phyloP scores from a whole-genome alignment of 805 yeast species.

The Saccharomycopsis microspora region DNA sequence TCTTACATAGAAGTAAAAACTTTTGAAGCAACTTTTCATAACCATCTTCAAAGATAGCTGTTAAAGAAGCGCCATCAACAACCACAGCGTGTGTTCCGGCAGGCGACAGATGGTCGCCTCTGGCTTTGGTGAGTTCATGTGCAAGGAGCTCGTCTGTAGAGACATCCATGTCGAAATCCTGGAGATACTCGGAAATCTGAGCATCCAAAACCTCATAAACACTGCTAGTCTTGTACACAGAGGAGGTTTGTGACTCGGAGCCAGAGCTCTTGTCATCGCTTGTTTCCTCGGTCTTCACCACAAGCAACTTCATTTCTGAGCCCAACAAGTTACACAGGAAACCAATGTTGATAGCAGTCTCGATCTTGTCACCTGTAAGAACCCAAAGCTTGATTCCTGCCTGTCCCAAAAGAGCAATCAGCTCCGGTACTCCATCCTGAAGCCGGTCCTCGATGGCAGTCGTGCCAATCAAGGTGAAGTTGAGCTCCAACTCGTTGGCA shows the following conservation, averaged over 20 bases:
- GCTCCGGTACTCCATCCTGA: slow-evolving; percentile 69
- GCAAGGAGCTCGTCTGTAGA: slow-evolving; percentile 33
- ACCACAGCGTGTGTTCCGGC: slow-evolving; percentile 44
- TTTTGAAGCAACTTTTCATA: slow-evolving; percentile 32
- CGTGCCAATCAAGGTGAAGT: slow-evolving; percentile 53
- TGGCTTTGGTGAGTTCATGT: slow-evolving; percentile 38
- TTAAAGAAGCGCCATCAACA: slow-evolving; percentile 60
- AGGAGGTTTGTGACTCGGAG: not conserved
- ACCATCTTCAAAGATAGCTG: slow-evolving; percentile 27
- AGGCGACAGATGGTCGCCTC: slow-evolving; percentile 55
- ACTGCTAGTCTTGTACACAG: not conserved
- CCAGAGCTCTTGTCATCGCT: not conserved
- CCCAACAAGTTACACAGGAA: slow-evolving; percentile 64
- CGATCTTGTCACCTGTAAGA: slow-evolving; percentile 72
- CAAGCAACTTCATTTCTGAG: slow-evolving; percentile 56
- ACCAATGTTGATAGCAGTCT: slow-evolving; percentile 77
- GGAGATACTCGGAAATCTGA: slow-evolving; percentile 34
- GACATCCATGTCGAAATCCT: slow-evolving; percentile 32
- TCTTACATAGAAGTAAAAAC: slow-evolving; percentile 61
- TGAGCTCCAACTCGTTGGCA: slow-evolving; percentile 48
- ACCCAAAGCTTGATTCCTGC: slow-evolving; percentile 83
- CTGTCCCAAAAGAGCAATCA: slow-evolving; percentile 50
- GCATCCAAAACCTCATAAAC: slow-evolving; percentile 16
- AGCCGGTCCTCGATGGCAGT: slow-evolving; percentile 76
- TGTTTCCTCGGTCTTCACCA: slow-evolving; percentile 31